Percentiles rank a stretch among this genome's conserved stretches.
These are phyloP conservation scores for Peniophora sp. DNA, from an alignment of 1,284 basidiomycete species.

Conservation along the genomic window DNA sequence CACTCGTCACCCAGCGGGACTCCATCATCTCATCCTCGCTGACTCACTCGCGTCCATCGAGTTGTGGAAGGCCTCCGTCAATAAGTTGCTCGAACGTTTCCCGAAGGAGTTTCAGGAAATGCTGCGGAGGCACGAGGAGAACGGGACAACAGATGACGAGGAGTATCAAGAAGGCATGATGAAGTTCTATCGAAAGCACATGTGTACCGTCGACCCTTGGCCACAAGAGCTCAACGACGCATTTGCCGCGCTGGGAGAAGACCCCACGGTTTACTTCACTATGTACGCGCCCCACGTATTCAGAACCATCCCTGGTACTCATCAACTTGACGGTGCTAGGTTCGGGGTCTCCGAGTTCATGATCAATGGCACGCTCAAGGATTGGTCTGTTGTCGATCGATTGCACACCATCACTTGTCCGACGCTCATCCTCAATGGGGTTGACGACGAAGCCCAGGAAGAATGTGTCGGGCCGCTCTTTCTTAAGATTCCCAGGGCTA, in stretches of 20 bases:
- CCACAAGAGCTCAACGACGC: constrained; percentile 25
- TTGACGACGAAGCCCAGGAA: constrained; percentile 44
- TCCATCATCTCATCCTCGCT: constrained; percentile 32
- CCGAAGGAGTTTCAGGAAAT: constrained; percentile 1
- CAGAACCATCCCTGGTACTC: no score
- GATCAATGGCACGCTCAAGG: constrained; percentile 38
- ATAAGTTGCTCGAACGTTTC: constrained; percentile 7
- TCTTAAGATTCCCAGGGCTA: constrained; percentile 27
- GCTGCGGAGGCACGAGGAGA: constrained; percentile 34
- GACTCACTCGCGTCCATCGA: constrained; percentile 23
- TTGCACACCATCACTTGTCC: constrained; percentile 36
- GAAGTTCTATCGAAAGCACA: constrained; percentile 33
- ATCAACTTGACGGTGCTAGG: no score
- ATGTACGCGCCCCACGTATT: constrained; percentile 28
- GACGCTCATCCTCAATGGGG: constrained; percentile 45
- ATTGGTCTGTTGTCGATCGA: constrained; percentile 37
- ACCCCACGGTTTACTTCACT: constrained; percentile 41
- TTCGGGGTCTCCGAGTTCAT: constrained; percentile 45
- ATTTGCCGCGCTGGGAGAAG: constrained; percentile 25
- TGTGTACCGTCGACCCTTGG: constrained; percentile 38
- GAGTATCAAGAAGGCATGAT: constrained; percentile 39
- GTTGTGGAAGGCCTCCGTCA: constrained; percentile 8
- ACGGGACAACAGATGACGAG: constrained; percentile 32
- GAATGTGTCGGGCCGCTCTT: constrained; percentile 36
- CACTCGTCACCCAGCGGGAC: constrained; percentile 22